These are phyloP conservation scores for Debaryomyces robertsiae DNA, from an alignment of 1,139 yeast species.

Conservation along the genomic window DNA sequence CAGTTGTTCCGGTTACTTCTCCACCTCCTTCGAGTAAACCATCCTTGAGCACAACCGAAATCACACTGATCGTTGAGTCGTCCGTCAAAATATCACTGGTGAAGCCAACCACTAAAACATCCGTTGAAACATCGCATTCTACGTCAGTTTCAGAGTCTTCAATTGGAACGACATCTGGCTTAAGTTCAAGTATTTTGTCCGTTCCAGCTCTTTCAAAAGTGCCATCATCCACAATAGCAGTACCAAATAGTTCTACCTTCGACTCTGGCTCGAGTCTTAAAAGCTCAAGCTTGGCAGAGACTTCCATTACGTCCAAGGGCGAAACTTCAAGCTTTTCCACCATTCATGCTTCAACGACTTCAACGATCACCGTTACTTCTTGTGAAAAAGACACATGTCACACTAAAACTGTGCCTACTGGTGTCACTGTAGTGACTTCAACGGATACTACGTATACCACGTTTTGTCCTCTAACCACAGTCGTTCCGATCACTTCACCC, in stretches of 20 bases:
- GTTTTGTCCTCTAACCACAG: slow-evolving; percentile 26
- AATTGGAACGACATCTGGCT: neutral
- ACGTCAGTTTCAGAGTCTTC: neutral
- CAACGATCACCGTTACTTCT: slow-evolving; percentile 21
- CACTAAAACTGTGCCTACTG: slow-evolving; percentile 29
- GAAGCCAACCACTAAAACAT: neutral
- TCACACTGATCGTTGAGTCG: neutral
- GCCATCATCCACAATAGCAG: neutral
- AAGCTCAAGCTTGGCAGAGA: neutral
- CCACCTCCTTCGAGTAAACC: neutral
- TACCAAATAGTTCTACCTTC: neutral
- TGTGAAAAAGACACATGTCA: slow-evolving; percentile 9
- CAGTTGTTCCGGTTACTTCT: slow-evolving; percentile 4
- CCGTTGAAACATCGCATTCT: neutral
- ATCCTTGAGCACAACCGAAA: too few species aligned
- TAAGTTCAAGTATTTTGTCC: neutral
- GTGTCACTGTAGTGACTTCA: slow-evolving; percentile 16
- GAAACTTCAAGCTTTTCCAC: slow-evolving; percentile 3
- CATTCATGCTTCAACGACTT: slow-evolving; percentile 1
- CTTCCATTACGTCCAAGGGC: slow-evolving; percentile 1
- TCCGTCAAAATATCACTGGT: neutral
- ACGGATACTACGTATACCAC: slow-evolving; percentile 27
- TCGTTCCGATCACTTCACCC: slow-evolving; percentile 2
- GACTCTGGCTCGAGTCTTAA: neutral
- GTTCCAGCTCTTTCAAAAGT: neutral